Evolutionary conservation across 2,329 filamentous ascomycete genomes (phyloP).

Genomic region (Emmonsiellopsis sp.): DNA sequence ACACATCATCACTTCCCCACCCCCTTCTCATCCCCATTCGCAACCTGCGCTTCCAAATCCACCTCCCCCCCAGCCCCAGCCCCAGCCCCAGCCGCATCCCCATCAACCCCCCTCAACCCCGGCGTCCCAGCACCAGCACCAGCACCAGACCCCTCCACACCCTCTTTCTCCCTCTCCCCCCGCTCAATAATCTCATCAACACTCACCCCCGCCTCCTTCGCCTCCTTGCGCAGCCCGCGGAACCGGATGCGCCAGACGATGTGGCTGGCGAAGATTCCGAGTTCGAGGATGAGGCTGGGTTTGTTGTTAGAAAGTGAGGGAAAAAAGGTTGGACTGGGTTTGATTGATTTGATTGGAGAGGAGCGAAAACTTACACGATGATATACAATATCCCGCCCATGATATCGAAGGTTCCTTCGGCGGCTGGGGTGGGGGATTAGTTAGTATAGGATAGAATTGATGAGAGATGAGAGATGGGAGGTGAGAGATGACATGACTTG

Average conservation of each 20-base stretch:
- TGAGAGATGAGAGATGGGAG: background rate
- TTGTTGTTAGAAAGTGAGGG: background rate
- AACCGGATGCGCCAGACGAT: conserved; percentile 51
- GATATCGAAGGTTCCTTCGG: conserved; percentile 53
- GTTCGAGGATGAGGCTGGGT: conserved; percentile 46
- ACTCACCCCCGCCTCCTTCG: conserved; percentile 43
- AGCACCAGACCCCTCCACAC: background rate
- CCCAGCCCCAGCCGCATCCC: background rate
- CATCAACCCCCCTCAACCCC: background rate
- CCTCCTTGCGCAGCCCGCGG: conserved; percentile 43
- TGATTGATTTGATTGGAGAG: background rate
- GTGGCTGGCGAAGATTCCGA: conserved; percentile 53
- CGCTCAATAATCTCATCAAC: conserved; percentile 45
- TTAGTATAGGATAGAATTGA: background rate
- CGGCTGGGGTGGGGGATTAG: conserved; percentile 36
- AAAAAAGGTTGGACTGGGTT: background rate
- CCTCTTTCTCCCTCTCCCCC: background rate
- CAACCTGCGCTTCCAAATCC: background rate
- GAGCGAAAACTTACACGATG: conserved; percentile 40
- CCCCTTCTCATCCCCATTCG: background rate
- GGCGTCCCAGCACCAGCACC: background rate
- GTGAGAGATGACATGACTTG: too few species aligned
- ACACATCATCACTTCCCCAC: background rate
- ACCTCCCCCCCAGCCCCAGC: background rate
- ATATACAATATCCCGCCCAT: conserved; percentile 54